These are phyloP conservation scores for Helicostylum pulchrum DNA, from an alignment of 192 early-diverging fungal genomes.

Conservation along the genomic window DNA sequence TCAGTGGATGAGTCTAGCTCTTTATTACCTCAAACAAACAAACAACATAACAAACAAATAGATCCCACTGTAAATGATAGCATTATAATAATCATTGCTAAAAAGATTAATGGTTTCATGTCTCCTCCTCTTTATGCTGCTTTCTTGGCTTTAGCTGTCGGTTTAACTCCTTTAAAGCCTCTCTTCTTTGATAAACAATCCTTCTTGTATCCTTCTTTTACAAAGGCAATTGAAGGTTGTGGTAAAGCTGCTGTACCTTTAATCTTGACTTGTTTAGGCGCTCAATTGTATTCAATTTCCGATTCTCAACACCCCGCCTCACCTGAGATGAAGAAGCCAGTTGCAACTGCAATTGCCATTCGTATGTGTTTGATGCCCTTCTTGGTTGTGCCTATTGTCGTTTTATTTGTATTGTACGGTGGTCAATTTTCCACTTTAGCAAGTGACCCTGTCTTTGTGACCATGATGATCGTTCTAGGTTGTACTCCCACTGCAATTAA, in stretches of 20 bases:
- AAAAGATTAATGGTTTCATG: slow-evolving; percentile 37
- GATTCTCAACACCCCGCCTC: slow-evolving; percentile 14
- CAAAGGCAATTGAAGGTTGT: slow-evolving; percentile 66
- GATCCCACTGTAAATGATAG: background rate
- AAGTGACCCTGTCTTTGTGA: slow-evolving; percentile 64
- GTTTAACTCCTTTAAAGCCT: slow-evolving; percentile 59
- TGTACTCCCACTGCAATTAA: slow-evolving; percentile 73
- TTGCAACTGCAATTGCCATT: slow-evolving; percentile 26
- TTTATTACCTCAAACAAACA: slow-evolving; percentile 9
- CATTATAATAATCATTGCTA: background rate
- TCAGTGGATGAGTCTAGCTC: slow-evolving; percentile 7
- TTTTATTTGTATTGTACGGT: slow-evolving; percentile 29
- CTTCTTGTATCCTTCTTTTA: slow-evolving; percentile 49
- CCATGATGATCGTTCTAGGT: slow-evolving; percentile 61
- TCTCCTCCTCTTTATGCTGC: slow-evolving; percentile 76
- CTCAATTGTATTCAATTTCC: slow-evolving; percentile 46
- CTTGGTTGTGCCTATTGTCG: slow-evolving; percentile 37
- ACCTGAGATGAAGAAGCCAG: slow-evolving; percentile 32
- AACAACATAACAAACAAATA: background rate
- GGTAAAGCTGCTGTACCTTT: slow-evolving; percentile 77
- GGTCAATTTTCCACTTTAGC: slow-evolving; percentile 40
- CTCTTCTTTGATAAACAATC: slow-evolving; percentile 57
- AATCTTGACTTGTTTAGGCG: slow-evolving; percentile 73
- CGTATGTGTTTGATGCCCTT: slow-evolving; percentile 40
- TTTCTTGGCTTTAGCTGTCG: slow-evolving; percentile 59